Evolutionary conservation across 1,139 yeast genomes (phyloP), one percentile per base, ranked within the genome.

Genomic region (Hemisphaericaspora xylofermentans): DNA sequence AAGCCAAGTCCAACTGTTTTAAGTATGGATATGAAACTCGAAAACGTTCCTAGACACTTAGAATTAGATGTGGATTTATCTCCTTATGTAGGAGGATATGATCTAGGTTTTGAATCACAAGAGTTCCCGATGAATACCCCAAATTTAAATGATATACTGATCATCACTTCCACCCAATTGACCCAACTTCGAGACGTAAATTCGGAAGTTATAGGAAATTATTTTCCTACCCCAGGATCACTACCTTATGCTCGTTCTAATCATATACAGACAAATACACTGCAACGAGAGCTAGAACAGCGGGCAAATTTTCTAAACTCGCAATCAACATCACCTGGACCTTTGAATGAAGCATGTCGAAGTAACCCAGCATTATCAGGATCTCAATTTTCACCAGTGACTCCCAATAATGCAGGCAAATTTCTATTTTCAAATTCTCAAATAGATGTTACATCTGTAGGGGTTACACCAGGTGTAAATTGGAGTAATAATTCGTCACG

Each of bases 151-250:
- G 22, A 5, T 19, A 19, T 19, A 6, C 22, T 6, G 5, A 19
- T 6, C 8, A 19, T 6, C 22, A 19, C 39, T 16, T 22, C 28
- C 3, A 19, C 5, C 22, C 22, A 19, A 19, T 19, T 8, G 8
- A 8, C 8, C 8, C 17, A 35, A 4, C 15, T 27, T n/a, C 12
- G 12, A 10, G 21, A 22, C 21, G 28, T 21, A 9, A 7, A 29
- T 21, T n/a, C 39, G 3, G 34, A 36, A 29, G 29, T 29, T 17
- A 10, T 18, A 6, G 18, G 24, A 10, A 15, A 14, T 14, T 36
- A 40, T 18, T 33, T 44, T 16, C 40, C 43, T 30, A 46, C 48
- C 13, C 49, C 48, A 13, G 38, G 38, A 24, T 22, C 46, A 12
- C 16, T 46, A 13, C 19, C 27, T 4, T 38, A 46, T 36, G 45